phyloP scores from a whole-genome alignment of 768 basidiomycete species.

The Pluteus cervinus region DNA sequence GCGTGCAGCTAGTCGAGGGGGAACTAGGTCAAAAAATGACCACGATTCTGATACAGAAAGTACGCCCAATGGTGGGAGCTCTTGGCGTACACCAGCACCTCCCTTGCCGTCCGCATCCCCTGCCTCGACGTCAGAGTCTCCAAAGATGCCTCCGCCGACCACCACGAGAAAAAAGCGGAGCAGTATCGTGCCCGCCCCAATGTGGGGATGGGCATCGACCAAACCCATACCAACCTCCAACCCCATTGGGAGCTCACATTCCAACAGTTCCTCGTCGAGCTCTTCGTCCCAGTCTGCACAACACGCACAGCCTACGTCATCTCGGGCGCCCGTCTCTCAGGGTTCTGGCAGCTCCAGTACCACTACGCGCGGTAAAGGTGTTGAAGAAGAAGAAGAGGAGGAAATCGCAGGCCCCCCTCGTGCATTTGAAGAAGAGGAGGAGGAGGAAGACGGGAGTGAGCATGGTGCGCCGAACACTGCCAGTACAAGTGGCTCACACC shows the following conservation, averaged over 20 bases:
- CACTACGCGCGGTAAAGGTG: too few relatives aligned
- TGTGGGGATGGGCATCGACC: slow-evolving; percentile 82
- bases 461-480: slow-evolving; percentile 1
- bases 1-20: too few relatives aligned
- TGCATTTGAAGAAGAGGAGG: slow-evolving; percentile 9
- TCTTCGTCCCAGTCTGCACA: too few relatives aligned
- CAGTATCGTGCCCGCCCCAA: slow-evolving; percentile 69
- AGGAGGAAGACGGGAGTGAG: slow-evolving; percentile 8
- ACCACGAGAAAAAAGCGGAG: slow-evolving; percentile 44
- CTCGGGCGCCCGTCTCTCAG: too few relatives aligned
- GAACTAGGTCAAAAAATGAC: too few relatives aligned
- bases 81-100: slow-evolving; percentile 1
- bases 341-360: too few relatives aligned
- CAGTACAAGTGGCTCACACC: neutral
- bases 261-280: too few relatives aligned
- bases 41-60: too few relatives aligned
- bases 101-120: slow-evolving; percentile 4
- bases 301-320: too few relatives aligned
- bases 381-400: slow-evolving; percentile 16
- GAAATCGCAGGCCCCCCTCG: slow-evolving; percentile 10
- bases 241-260: too few relatives aligned
- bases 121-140: slow-evolving; percentile 10
- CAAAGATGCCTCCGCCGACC: slow-evolving; percentile 4
- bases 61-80: too few relatives aligned
- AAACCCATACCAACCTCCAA: slow-evolving; percentile 20